Evolutionary conservation across 2,329 filamentous ascomycete genomes (phyloP).

Genomic region (Ceratocystis harringtonii): DNA sequence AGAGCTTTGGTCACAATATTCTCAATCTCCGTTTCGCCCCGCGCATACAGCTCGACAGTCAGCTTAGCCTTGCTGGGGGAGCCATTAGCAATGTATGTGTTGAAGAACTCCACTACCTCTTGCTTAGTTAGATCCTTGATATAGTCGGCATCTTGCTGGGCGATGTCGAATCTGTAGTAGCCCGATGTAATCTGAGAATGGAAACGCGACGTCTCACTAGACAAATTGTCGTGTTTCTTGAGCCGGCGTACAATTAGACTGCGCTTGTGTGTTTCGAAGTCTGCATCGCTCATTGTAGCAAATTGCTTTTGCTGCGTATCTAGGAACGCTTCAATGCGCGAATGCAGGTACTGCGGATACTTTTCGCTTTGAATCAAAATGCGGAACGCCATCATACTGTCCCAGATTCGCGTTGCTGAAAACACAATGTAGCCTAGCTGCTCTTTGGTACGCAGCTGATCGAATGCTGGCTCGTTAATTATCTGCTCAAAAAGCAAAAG

Average conservation of each 20-base stretch:
- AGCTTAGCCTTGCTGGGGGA: conserved; percentile 67
- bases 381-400: conserved; percentile 71
- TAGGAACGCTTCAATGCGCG: conserved; percentile 76
- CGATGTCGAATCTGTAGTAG: conserved; percentile 77
- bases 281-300: conserved; percentile 59
- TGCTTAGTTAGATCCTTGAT: conserved; percentile 62
- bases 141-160: conserved; percentile 58
- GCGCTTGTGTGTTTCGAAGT: conserved; percentile 83
- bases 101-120: conserved; percentile 68
- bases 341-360: conserved; percentile 67
- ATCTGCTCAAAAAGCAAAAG: conserved; percentile 75
- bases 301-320: conserved; percentile 49
- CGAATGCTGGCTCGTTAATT: conserved; percentile 82
- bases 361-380: conserved; percentile 91
- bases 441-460: conserved; percentile 90
- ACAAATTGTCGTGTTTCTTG: conserved; percentile 85
- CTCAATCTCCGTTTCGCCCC: conserved; percentile 32
- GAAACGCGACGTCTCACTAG: conserved; percentile 73
- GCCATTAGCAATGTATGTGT: conserved; percentile 56
- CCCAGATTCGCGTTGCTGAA: conserved; percentile 54
- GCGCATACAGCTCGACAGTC: conserved; percentile 68
- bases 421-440: conserved; percentile 96
- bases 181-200: conserved; percentile 61
- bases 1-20: conserved; percentile 10
- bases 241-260: conserved; percentile 74